Evolutionary conservation across 768 basidiomycete genomes (phyloP), one percentile per base, ranked within the genome.

Genomic region (Leccinum uliginosum): DNA sequence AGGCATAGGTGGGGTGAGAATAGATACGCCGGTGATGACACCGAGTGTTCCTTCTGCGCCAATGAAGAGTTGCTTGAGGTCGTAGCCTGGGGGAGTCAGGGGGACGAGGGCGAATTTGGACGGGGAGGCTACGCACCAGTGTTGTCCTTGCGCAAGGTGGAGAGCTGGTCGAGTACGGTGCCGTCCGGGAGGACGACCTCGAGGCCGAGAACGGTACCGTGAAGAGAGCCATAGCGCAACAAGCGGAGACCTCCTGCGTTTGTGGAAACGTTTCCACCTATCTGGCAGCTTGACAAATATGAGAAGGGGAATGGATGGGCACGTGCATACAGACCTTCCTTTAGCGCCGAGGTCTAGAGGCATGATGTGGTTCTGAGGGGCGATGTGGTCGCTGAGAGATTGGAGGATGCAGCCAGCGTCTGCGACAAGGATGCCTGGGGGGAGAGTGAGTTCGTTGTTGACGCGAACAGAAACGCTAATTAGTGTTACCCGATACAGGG

Each of bases 221-320:
- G 97, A 5, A 99, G 77, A 38, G 92, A 93, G 47, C 97, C 97
- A 66, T 98, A 99, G 23, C 97, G 84, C 43, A 99, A 75, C 23
- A 99, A 80, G 2, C 97, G 84, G 8, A 99, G 80, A n/a, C 97
- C 97, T 19, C 97, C 97, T 26, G 97, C 97, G 67, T 99, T 99
- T 5, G 97, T 98, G 1, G 97, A 85, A 26, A 98, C 81, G 71
- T 98, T 98, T 32, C 97, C 97, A 49, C 96, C 97, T 61, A 99
- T 95, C 67, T 98, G 96, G 78, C 97, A 99, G 65, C 91, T 91
- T 68, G 32, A 56, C 30, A 17, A 40, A 27, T 15, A 50, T 59
- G 45, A 58, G 53, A 11, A 9, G 11, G 54, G 44, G 17, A 48
- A 35, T 57, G 45, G 57, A 58, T 1, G 10, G 43, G 14, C 9